phyloP scores from a whole-genome alignment of 2,329 filamentous ascomycete genomes.

The Claviceps sorghi region DNA sequence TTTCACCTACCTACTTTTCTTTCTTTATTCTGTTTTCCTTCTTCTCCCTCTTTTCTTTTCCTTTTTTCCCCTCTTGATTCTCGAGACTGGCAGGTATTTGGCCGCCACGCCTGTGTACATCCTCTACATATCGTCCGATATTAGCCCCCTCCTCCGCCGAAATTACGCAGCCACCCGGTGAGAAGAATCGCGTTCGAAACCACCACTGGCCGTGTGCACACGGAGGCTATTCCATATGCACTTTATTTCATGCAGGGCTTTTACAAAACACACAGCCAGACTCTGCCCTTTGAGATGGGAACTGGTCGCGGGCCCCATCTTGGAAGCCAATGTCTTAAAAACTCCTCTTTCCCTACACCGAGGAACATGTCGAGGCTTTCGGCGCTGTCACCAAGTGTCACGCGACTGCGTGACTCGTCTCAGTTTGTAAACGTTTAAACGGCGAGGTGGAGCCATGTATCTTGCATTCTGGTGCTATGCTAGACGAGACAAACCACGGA shows the following conservation, averaged over 20 bases:
- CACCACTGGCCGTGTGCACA: neutral
- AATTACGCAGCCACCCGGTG: neutral
- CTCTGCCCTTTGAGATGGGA: neutral
- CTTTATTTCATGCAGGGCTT: neutral
- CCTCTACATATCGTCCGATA: no score
- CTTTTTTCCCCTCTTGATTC: neutral
- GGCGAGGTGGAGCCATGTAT: neutral
- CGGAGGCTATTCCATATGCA: no score
- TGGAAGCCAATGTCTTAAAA: no score
- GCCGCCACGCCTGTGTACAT: no score
- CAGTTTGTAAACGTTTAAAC: neutral
- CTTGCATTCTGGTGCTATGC: constrained; percentile 3
- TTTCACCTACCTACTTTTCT: no score
- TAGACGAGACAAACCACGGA: neutral
- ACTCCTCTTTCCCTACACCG: neutral
- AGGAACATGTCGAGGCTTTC: neutral
- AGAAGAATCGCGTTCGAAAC: neutral
- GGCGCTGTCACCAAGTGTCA: neutral
- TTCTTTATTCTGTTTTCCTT: no score
- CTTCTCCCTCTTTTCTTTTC: neutral
- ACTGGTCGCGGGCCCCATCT: no score
- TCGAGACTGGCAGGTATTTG: no score
- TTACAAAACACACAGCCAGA: neutral
- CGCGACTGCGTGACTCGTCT: neutral
- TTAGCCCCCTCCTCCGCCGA: neutral